A percentile compares a stretch with the other conserved stretches of the same genome.
Evolutionary conservation across 495 filamentous ascomycete genomes (phyloP).

Genomic region (Tuber aestivum): DNA sequence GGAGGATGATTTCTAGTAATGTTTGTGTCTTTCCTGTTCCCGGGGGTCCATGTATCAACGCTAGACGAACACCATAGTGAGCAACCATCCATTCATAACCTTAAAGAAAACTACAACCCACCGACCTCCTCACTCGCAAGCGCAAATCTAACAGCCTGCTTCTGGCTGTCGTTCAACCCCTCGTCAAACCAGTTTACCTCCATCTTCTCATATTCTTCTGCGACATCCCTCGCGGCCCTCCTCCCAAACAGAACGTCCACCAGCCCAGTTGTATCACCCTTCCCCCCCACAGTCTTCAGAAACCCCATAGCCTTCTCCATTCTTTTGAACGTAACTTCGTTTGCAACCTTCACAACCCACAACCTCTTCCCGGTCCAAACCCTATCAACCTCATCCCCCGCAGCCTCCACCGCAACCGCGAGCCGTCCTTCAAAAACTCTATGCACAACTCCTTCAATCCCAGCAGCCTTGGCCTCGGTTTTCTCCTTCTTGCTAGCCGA

Average conservation of each 20-base stretch:
- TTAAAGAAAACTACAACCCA: conserved; percentile 3
- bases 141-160: conserved; percentile 84
- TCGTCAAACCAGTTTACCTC: conserved; percentile 68
- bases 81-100: background rate
- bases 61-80: conserved; percentile 37
- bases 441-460: conserved; percentile 76
- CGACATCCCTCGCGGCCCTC: conserved; percentile 54
- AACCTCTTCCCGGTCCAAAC: conserved; percentile 43
- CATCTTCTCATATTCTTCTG: conserved; percentile 44
- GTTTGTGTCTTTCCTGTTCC: conserved; percentile 98
- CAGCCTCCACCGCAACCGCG: conserved; percentile 65
- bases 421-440: conserved; percentile 56
- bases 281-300: conserved; percentile 52
- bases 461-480: conserved; percentile 56
- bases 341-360: conserved; percentile 80
- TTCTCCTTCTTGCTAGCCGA: conserved; percentile 68
- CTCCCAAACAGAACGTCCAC: conserved; percentile 79
- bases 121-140: conserved; percentile 69
- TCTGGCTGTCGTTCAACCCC: conserved; percentile 80
- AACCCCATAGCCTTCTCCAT: conserved; percentile 87
- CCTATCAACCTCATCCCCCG: conserved; percentile 55
- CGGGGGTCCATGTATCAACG: conserved; percentile 90
- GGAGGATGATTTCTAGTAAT: conserved; percentile 86
- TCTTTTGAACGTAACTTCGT: conserved; percentile 82
- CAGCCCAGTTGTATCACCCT: conserved; percentile 61